Evolutionary conservation across 345 rosid species (phyloP), one percentile per base, ranked within the genome.

Genomic region (Raphanus sativus): DNA sequence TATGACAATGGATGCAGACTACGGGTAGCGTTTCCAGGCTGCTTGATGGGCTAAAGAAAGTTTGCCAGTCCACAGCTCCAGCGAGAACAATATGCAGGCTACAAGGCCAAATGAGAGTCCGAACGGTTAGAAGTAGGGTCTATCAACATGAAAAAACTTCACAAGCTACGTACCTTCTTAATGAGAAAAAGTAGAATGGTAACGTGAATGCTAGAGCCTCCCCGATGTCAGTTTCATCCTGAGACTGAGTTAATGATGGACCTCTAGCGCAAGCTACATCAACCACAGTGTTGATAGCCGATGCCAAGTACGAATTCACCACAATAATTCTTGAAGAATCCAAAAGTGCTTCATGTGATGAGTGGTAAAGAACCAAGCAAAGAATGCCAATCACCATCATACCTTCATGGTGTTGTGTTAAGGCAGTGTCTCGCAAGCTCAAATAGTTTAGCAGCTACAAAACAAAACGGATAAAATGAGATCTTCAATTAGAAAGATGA

Each of bases 291-390:
- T 82, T 80, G 80, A 91, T 75, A 9, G 77, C 74, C 62, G 94
- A 87, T 60, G 81, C 84, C 79, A 92, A 77, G 21, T 85, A 85
- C 83, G 87, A 73, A 82, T 82, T 95, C 40, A 84, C 81, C 70
- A 86, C 77, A 66, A 92, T 87, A 70, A 83, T 81, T 83, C 88
- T 89, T 66, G 99, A 86, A 78, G 94, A 86, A 78, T 89, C 90
- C 16, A 85, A 56, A 69, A 95, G 83, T 26, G 74, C 90, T 77
- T 87, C 83, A 65, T 82, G 66, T 28, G 80, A 76, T 3, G 98
- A 87, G 66, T 83, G 89, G 81, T 85, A 83, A 79, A 95, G 85
- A 78, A 90, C 87, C 83, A 90, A 77, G 69, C 86, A 86, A 48
- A 95, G 86, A 75, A 86, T 84, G 75, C 89, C 86, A 69, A 85